Evolutionary conservation across 202 grass and related monocot genomes (phyloP).

Genomic region (Panicum virgatum): DNA sequence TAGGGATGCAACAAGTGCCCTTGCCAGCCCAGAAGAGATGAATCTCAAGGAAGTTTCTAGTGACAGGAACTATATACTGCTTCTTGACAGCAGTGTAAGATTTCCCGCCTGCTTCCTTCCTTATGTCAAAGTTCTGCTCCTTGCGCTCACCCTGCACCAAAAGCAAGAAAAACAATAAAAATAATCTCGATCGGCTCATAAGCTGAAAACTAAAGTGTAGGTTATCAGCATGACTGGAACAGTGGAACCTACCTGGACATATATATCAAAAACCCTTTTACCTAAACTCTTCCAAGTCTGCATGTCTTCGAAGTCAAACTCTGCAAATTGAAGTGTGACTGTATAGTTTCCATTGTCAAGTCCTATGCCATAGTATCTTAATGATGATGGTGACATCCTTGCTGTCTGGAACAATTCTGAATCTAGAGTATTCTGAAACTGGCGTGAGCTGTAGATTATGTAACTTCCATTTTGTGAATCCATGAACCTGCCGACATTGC

Average conservation of each 20-base stretch:
- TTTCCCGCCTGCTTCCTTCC: conserved; percentile 50
- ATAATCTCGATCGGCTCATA: no score
- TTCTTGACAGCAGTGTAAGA: conserved; percentile 55
- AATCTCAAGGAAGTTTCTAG: conserved; percentile 81
- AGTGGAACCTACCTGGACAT: conserved; percentile 60
- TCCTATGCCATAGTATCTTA: conserved; percentile 79
- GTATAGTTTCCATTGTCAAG: conserved; percentile 82
- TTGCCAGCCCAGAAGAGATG: conserved; percentile 95
- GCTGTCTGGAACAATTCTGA: conserved; percentile 60
- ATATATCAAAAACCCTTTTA: conserved; percentile 84
- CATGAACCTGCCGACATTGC: conserved; percentile 59
- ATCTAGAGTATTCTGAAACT: conserved; percentile 52
- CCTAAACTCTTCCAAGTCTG: conserved; percentile 56
- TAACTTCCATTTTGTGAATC: conserved; percentile 38
- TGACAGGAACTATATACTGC: conserved; percentile 51
- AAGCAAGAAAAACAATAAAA: background rate
- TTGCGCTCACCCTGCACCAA: conserved; percentile 53
- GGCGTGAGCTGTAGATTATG: conserved; percentile 44
- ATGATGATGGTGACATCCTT: conserved; percentile 74
- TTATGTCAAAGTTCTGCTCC: conserved; percentile 76
- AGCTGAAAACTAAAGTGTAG: no score
- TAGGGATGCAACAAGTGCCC: conserved; percentile 75
- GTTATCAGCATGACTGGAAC: background rate
- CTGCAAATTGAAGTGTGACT: conserved; percentile 74
- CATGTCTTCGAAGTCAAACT: conserved; percentile 45